Evolutionary conservation across 768 basidiomycete species (phyloP), one percentile per base, ranked within the genome.

Genomic region (Suillus sp.): DNA sequence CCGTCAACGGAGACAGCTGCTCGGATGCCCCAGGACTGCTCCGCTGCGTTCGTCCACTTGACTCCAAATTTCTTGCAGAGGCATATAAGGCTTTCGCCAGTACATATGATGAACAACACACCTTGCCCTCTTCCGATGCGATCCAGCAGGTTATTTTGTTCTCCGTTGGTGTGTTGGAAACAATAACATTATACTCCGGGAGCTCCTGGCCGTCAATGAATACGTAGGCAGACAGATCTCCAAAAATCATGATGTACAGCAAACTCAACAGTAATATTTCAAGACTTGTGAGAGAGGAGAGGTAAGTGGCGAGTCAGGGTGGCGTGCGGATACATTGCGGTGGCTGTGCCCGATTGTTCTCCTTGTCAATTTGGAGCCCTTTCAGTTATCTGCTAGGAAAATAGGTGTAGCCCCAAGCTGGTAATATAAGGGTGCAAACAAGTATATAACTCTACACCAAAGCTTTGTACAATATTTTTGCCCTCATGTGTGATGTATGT

Each of bases 121-220:
- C 71, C 55, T 71, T 72, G 60, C 67, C 69, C 9, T 65, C 66
- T 58, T 72, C 64, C 0, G 71, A 71, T 16, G 69, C 59, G 22
- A 71, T 62, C 67, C 68, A 72, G 43, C 71, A 72, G 18, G 65
- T 67, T 13, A 43, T 62, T n/a, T 53, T 42, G 4, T 71, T 68
- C 25, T 38, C 37, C 2, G 18, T 40, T 11, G 37, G 18, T 27
- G 63, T 58, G 34, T 20, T 57, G 42, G 63, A 62, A 2, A 35
- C 22, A 1, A 34, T 50, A 18, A 65, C 43, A 14, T 66, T 67
- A 40, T 68, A 67, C 56, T 72, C 64, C 30, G 63, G 50, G 7
- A 67, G 37, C 10, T 61, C 60, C 25, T 64, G 60, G 0, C 35
- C 67, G 5, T 69, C 65, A n/a, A 72, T 45, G 14, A 67, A n/a